phyloP scores from a whole-genome alignment of 2,329 filamentous ascomycete species.

The Zelopaecilomyces penicillatus region DNA sequence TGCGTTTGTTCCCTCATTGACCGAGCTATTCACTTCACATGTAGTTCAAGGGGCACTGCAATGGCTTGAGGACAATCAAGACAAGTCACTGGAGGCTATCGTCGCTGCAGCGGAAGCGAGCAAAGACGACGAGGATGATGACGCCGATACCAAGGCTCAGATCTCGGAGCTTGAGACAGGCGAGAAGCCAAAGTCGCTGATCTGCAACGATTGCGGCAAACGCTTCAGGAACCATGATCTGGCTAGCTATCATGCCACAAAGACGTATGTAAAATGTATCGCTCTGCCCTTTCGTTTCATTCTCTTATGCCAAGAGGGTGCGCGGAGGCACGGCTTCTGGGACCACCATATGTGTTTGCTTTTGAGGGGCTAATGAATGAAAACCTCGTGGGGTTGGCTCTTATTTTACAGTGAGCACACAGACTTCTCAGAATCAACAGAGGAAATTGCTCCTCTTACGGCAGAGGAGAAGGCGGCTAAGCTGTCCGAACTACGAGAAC shows the following conservation, averaged over 20 bases:
- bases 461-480: constrained; percentile 83
- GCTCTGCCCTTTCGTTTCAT: constrained; percentile 16
- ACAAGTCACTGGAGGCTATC: constrained; percentile 78
- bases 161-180: constrained; percentile 61
- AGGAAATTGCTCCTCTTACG: constrained; percentile 83
- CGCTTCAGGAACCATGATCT: constrained; percentile 73
- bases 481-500: constrained; percentile 65
- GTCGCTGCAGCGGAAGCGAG: constrained; percentile 36
- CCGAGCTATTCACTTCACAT: constrained; percentile 3
- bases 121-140: constrained; percentile 39
- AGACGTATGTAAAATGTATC: constrained; percentile 46
- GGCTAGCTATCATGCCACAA: constrained; percentile 84
- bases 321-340: too few species aligned
- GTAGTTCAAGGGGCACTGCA: constrained; percentile 81
- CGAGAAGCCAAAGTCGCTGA: constrained; percentile 66
- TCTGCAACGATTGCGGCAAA: constrained; percentile 94
- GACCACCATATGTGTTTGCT: too few species aligned
- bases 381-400: too few species aligned
- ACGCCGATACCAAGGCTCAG: constrained; percentile 41
- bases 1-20: background rate
- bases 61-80: constrained; percentile 89
- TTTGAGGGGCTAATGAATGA: too few species aligned
- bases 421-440: constrained; percentile 87
- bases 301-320: background rate
- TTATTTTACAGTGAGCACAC: constrained; percentile 58